Conservation (phyloP, 2,329 filamentous ascomycete species). For the Podosphaera leucotricha region DNA sequence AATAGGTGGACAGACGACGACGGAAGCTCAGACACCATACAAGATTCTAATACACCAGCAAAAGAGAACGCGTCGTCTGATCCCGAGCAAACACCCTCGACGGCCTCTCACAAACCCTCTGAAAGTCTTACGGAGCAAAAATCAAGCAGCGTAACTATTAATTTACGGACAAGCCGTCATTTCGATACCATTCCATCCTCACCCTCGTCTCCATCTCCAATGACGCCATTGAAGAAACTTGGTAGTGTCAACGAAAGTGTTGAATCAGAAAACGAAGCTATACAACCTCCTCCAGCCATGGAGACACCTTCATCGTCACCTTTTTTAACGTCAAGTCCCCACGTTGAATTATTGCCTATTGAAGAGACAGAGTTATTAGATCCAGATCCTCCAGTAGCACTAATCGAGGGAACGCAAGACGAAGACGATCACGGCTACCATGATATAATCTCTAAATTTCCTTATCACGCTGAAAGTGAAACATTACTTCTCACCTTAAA, state of each 20-base stretch:
- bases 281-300: slow-evolving; percentile 10
- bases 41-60: slow-evolving; percentile 4
- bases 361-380: slow-evolving; percentile 11
- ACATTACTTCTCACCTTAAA: slow-evolving; percentile 6
- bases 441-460: slow-evolving; percentile 25
- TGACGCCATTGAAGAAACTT: slow-evolving; percentile 14
- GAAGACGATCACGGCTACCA: slow-evolving; percentile 8
- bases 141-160: slow-evolving; percentile 36
- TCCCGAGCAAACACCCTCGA: slow-evolving; percentile 13
- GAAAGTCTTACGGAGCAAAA: slow-evolving; percentile 20
- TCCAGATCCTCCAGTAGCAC: slow-evolving; percentile 11
- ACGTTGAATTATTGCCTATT: slow-evolving; percentile 12
- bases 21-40: slow-evolving; percentile 2
- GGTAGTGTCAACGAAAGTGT: slow-evolving; percentile 9
- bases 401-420: slow-evolving; percentile 12
- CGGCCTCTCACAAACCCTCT: slow-evolving; percentile 13
- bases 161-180: slow-evolving; percentile 26
- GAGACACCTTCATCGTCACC: slow-evolving; percentile 15
- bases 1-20: slow-evolving; percentile 25
- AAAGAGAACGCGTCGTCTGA: slow-evolving; percentile 11
- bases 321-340: slow-evolving; percentile 12
- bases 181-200: slow-evolving; percentile 21
- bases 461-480: slow-evolving; percentile 16
- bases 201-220: slow-evolving; percentile 21
- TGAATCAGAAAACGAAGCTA: slow-evolving; percentile 14